These are phyloP conservation scores for Tuber calosporum DNA, from an alignment of 495 filamentous ascomycete species.

Conservation along the genomic window DNA sequence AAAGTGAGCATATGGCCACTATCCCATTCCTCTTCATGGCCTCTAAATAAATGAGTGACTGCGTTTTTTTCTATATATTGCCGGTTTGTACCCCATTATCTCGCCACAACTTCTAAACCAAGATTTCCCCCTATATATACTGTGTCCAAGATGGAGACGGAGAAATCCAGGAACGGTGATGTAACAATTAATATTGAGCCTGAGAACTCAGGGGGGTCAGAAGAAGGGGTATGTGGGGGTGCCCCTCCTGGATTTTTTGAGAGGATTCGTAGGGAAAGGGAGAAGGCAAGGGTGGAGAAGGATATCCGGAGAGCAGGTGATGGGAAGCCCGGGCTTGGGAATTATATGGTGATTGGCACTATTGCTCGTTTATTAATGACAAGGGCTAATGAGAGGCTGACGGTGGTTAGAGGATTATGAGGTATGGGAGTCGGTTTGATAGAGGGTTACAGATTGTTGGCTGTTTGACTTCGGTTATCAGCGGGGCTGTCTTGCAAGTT, in stretches of 20 bases:
- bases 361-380: neutral
- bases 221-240: neutral
- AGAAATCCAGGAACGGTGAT: neutral
- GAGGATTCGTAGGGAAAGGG: neutral
- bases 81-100: neutral
- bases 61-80: neutral
- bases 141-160: neutral
- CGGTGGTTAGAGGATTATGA: slow-evolving; percentile 23
- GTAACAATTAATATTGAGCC: neutral
- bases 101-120: neutral
- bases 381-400: neutral
- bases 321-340: neutral
- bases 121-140: neutral
- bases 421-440: slow-evolving; percentile 20
- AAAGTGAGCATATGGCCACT: neutral
- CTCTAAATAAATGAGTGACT: neutral
- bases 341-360: neutral
- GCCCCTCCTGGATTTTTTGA: neutral
- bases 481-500: slow-evolving; percentile 27
- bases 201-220: neutral
- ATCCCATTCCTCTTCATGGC: neutral
- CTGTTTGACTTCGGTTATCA: slow-evolving; percentile 13
- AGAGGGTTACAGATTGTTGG: slow-evolving; percentile 25
- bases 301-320: neutral
- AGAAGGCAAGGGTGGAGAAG: neutral